A percentile compares a stretch with the other conserved stretches of the same genome.
phyloP scores from a whole-genome alignment of 208 protist species.

The Acanthamoeba triangularis region DNA sequence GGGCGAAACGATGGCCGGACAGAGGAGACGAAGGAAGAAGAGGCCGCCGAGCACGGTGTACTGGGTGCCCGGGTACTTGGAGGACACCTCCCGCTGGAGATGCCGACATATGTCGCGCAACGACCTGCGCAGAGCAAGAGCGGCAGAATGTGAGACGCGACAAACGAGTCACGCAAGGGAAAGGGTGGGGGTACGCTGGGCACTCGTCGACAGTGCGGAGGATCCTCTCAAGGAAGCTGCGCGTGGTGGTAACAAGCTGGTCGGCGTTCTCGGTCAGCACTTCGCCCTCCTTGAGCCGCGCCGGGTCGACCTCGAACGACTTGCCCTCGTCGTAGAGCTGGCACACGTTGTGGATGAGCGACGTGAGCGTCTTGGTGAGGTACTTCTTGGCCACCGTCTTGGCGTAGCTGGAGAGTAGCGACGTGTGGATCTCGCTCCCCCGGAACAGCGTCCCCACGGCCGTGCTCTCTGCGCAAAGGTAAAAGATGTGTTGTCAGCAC shows the following conservation, averaged over 20 bases:
- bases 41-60: constrained; percentile 87
- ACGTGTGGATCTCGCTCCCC: constrained; percentile 59
- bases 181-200: not conserved
- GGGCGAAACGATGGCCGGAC: constrained; percentile 82
- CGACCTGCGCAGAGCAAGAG: not conserved
- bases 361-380: constrained; percentile 24
- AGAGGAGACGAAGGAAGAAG: constrained; percentile 85
- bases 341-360: constrained; percentile 26
- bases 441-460: constrained; percentile 57
- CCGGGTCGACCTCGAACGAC: constrained; percentile 59
- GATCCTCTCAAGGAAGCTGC: constrained; percentile 31
- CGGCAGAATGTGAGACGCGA: no score
- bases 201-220: not conserved
- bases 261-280: not conserved
- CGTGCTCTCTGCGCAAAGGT: constrained; percentile 32
- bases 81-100: constrained; percentile 61
- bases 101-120: constrained; percentile 52
- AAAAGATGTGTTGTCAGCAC: not conserved
- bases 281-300: not conserved
- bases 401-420: constrained; percentile 26
- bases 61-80: constrained; percentile 87
- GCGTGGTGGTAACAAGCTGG: not conserved
- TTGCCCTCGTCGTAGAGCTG: constrained; percentile 44
- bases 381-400: constrained; percentile 68
- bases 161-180: not conserved